Conservation (phyloP, 2,329 filamentous ascomycete species). For the Incumbomyces delicatus region DNA sequence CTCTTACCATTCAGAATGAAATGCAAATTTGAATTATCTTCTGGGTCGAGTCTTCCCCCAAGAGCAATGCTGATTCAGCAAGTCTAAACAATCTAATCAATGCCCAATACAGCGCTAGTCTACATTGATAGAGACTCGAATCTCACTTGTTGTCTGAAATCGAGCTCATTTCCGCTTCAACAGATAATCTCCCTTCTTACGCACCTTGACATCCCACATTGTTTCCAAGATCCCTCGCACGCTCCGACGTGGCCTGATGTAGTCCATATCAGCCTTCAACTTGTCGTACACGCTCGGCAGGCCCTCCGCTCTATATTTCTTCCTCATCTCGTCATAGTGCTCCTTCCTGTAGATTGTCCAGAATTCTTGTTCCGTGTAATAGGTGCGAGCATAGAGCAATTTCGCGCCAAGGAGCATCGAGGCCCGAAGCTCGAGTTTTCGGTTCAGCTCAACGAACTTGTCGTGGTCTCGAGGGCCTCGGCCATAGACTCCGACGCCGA, state of each 20-base stretch:
- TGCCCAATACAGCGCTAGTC: too few relatives aligned
- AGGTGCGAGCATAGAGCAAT: conserved; percentile 71
- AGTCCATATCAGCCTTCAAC: conserved; percentile 13
- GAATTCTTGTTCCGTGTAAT: conserved; percentile 47
- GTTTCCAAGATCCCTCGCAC: conserved; percentile 6
- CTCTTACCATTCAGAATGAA: too few relatives aligned
- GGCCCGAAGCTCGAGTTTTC: conserved; percentile 56
- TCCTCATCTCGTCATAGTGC: conserved; percentile 16
- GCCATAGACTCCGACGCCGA: conserved; percentile 59
- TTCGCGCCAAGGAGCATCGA: conserved; percentile 47
- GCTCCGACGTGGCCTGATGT: conserved; percentile 3
- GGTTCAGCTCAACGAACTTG: conserved; percentile 55
- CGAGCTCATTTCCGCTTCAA: neutral
- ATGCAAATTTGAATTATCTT: too few relatives aligned
- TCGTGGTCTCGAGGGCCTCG: conserved; percentile 49
- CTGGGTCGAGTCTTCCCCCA: too few relatives aligned
- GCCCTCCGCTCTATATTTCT: conserved; percentile 15
- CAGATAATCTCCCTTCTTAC: conserved; percentile 5
- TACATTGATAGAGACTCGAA: too few relatives aligned
- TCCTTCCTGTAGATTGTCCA: conserved; percentile 18
- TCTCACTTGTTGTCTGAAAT: too few relatives aligned
- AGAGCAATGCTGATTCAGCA: too few relatives aligned
- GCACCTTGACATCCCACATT: conserved; percentile 7
- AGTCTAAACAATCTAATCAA: too few relatives aligned
- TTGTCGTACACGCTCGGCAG: conserved; percentile 21